A percentile compares a stretch with the other conserved stretches of the same genome.
Evolutionary conservation across 768 basidiomycete genomes (phyloP).

Genomic region (Pholiota molesta): DNA sequence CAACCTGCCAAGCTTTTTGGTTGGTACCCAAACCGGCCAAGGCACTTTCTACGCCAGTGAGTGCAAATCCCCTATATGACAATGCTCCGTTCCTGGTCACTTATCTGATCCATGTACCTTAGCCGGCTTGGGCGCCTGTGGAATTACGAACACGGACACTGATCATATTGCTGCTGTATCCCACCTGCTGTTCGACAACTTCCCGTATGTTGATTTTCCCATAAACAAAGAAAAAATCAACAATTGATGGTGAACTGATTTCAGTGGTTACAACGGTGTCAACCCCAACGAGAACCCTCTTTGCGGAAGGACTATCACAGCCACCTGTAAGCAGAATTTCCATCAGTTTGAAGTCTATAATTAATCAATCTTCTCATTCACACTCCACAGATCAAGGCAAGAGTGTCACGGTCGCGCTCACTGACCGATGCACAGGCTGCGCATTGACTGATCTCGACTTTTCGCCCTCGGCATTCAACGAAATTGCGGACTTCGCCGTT

Average conservation of each 20-base stretch:
- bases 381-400: slow-evolving; percentile 51
- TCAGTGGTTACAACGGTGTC: slow-evolving; percentile 53
- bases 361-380: slow-evolving; percentile 13
- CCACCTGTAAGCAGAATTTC: slow-evolving; percentile 43
- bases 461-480: slow-evolving; percentile 57
- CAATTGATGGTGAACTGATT: slow-evolving; percentile 6
- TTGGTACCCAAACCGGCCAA: slow-evolving; percentile 53
- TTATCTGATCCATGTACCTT: slow-evolving; percentile 9
- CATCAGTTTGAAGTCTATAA: slow-evolving; percentile 1
- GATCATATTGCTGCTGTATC: slow-evolving; percentile 66
- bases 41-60: slow-evolving; percentile 58
- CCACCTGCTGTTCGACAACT: slow-evolving; percentile 54
- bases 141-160: slow-evolving; percentile 51
- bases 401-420: slow-evolving; percentile 47
- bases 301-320: slow-evolving; percentile 53
- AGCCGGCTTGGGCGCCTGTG: slow-evolving; percentile 70
- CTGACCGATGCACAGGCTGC: slow-evolving; percentile 70
- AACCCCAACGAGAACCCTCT: slow-evolving; percentile 82
- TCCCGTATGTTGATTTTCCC: slow-evolving; percentile 49
- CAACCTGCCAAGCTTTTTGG: slow-evolving; percentile 43
- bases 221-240: not conserved
- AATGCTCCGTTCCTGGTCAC: not conserved
- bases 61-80: slow-evolving; percentile 19
- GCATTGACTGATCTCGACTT: slow-evolving; percentile 58
- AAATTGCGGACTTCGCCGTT: slow-evolving; percentile 41